These are phyloP conservation scores for Paxillus involutus DNA, from an alignment of 768 basidiomycete genomes.

Conservation along the genomic window DNA sequence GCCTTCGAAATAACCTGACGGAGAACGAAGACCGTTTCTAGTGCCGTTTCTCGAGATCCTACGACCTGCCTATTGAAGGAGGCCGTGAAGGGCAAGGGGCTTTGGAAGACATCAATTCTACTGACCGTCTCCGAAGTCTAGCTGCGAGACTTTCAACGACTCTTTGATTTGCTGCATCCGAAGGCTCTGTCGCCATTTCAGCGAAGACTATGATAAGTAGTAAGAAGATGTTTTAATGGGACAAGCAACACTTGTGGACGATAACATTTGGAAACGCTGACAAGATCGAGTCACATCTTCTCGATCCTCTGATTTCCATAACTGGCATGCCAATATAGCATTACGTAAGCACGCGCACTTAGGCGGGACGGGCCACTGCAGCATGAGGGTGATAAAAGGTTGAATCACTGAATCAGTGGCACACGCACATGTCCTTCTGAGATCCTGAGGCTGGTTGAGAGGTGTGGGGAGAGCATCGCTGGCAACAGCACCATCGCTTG, in stretches of 20 bases:
- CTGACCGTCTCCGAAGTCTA: constrained; percentile 71
- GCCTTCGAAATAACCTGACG: constrained; percentile 88
- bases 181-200: constrained; percentile 45
- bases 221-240: background rate
- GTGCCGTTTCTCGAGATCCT: constrained; percentile 84
- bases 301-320: constrained; percentile 16
- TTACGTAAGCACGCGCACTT: no score
- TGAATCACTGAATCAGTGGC: no score
- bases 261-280: background rate
- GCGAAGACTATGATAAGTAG: background rate
- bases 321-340: background rate
- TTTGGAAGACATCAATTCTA: constrained; percentile 11
- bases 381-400: no score
- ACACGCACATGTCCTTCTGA: background rate
- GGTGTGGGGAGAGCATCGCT: no score
- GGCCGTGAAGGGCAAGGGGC: constrained; percentile 6
- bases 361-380: no score
- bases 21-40: constrained; percentile 86
- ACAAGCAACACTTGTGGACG: background rate
- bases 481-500: no score
- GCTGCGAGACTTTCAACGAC: constrained; percentile 69
- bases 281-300: constrained; percentile 15
- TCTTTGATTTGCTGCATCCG: constrained; percentile 45
- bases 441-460: no score
- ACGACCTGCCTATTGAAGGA: constrained; percentile 71